Base-by-base conservation (phyloP, 768 basidiomycete species). In the Calocybe gangraenosa region DNA sequence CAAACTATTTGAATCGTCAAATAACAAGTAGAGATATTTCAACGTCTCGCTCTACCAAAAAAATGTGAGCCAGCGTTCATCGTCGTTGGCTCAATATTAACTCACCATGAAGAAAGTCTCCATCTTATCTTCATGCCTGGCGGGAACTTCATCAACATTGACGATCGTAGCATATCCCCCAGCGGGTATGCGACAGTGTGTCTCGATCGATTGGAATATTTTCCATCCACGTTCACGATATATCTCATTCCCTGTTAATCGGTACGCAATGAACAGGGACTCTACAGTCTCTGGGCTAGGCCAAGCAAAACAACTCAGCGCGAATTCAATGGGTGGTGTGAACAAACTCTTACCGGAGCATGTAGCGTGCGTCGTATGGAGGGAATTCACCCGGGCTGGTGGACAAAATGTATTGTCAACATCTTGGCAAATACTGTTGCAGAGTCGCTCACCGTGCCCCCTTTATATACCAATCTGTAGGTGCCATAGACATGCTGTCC, bases 401-500 rank as follows among this genome's bases (percentile, higher is more conserved):
- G 35, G 21, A 9, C 17, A 31, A 17, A 23, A 14, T 4, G 20
- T 4, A 19, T 23, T 5, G 15, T 28, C 9, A 8, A 31, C 23
- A 42, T 21, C 39, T 32, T 28, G n/a, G n/a, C n/a, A n/a, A n/a
- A n/a, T n/a, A n/a, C n/a, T n/a, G n/a, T n/a, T n/a, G n/a, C n/a
- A n/a, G n/a, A 23, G 11, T 20, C 5, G 59, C 77, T 50, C 50
- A 86, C 85, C 65, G 58, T 19, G 78, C 81, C 14, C 87, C 88
- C 65, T 92, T 94, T 69, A 95, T 92, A 58, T 92, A 95, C 93
- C 93, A 96, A 57, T 94, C 92, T 13, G 66, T 42, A 1, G 77
- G 75, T 15, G 73, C 68, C 23, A 64, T 60, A 15, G 65, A 57
- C 32, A 67, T 66, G 13, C 62, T 62, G 9, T 73, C 68, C 54